These are phyloP conservation scores for Cladosporium halotolerans DNA, from an alignment of 2,329 filamentous ascomycete genomes.

Conservation along the genomic window DNA sequence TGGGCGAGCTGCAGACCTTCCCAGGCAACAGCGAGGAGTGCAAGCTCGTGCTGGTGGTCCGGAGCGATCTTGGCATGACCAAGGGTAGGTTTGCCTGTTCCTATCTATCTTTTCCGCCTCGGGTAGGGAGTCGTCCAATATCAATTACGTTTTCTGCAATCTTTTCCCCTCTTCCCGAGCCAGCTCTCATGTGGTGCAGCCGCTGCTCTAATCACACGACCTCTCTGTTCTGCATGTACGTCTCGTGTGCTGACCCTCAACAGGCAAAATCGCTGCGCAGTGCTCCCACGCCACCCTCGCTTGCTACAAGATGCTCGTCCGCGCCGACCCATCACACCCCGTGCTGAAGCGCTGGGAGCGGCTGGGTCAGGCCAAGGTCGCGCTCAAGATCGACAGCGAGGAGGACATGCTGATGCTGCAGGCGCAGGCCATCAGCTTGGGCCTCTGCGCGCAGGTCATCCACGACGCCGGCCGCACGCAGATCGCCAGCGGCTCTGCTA, in stretches of 20 bases:
- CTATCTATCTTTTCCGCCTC: constrained; percentile 3
- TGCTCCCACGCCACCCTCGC: constrained; percentile 93
- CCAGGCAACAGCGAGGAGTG: constrained; percentile 65
- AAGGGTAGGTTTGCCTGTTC: constrained; percentile 59
- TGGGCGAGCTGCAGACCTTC: constrained; percentile 44
- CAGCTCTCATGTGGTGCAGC: constrained; percentile 10
- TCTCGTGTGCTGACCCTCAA: constrained; percentile 15
- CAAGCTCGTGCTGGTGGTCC: constrained; percentile 86
- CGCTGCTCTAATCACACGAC: neutral
- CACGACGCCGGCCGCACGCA: constrained; percentile 95
- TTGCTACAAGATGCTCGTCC: constrained; percentile 80
- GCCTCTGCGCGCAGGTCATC: constrained; percentile 82
- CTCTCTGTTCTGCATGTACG: neutral
- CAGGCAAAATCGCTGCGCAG: constrained; percentile 95
- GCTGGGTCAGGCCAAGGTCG: constrained; percentile 85
- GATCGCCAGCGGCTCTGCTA: constrained; percentile 88
- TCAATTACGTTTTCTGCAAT: constrained; percentile 8
- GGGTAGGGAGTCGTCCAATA: too few relatives aligned
- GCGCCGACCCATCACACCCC: constrained; percentile 48
- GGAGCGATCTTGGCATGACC: constrained; percentile 94
- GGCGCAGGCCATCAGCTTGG: constrained; percentile 73
- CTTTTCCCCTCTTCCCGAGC: constrained; percentile 10
- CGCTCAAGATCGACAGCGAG: constrained; percentile 79
- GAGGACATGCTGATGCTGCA: constrained; percentile 71
- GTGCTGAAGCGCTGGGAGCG: constrained; percentile 81